Base-by-base conservation (phyloP, 805 yeast genomes). In the Candida manassasensis region DNA sequence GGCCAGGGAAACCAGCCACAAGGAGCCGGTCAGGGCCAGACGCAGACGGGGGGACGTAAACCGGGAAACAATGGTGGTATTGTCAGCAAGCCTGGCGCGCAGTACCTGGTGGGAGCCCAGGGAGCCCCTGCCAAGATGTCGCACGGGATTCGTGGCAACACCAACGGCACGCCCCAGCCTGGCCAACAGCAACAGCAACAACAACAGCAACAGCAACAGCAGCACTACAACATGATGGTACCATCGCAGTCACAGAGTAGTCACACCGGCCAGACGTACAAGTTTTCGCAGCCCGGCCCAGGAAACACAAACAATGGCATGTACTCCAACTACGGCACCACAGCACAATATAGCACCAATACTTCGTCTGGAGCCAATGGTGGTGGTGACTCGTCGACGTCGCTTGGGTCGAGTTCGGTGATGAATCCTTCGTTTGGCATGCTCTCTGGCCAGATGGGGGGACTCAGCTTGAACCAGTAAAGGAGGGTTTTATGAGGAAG, bases 381-480 rank as follows among this genome's bases (percentile, higher is more conserved):
- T n/a, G 12, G 12, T n/a, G 38, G 34, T 14, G 41, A 32, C 32
- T 22, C 41, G 34, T 21, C 34, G 38, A 38, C 29, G 22, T 22
- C 25, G 37, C 37, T 13, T 32, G 21, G 27, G 26, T 27, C 38
- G 29, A 44, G 43, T 19, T 29, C 31, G 6, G 40, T 33, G 12
- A 26, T 30, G 13, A 42, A 41, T 27, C 39, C 42, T 9, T 35
- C 43, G 10, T 40, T 39, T 19, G 42, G 40, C 41, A 43, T 45
- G 34, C 50, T 60, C 31, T 48, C 59, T 25, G 53, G 45, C 37
- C 67, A 61, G 34, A 53, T 63, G 40, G 59, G 58, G 41, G 53
- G 66, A 10, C 52, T 59, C 41, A 62, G 52, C 40, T 61, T 60
- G 38, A 55, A 57, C 38, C 45, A 49, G 27, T 35, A 45, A 14